Base-by-base conservation (phyloP, 83 land plant genomes). In the Diphasiastrum complanatum region DNA sequence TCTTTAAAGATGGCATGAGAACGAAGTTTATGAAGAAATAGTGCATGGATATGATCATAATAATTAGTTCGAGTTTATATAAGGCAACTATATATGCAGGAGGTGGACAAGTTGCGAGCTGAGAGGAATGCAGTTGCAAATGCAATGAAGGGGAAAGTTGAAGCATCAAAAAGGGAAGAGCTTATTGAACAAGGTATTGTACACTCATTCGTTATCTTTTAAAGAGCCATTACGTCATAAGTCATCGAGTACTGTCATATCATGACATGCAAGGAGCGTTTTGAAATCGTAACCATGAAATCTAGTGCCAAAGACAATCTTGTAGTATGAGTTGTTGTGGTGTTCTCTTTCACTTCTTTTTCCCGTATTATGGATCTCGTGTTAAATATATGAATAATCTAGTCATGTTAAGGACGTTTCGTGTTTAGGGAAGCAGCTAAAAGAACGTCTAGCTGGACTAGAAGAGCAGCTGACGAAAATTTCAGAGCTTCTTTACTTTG, bases 61-160 rank as follows among this genome's bases (percentile, higher is more conserved):
- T 76, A 20, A 55, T 53, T 2, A 19, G 34, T 52, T 8, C 10
- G 66, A 22, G 46, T 14, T 24, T 4, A 14, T 22, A 25, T 48
- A 71, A 58, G 26, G 73, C 10, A 69, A 70, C 38, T 58, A 33
- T 55, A 75, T 63, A 32, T 60, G 72, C 90, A 91, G 97, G 91
- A 87, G 75, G 95, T 85, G 47, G 87, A 87, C 56, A 67, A 80
- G 60, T 54, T 87, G 53, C 87, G 97, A 8, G 81, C 75, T 31
- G 90, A 85, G 41, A 75, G 97, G 55, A 91, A 91, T 77, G 71
- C 34, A 1, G 97, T 91, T 25, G 97, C 97, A 36, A 79, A 69
- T 74, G 82, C 76, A 63, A 91, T 91, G 97, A 91, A 91, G 64
- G 85, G 85, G 8, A 91, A 87, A 65, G 70, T 87, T 16, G 97